Conservation (phyloP, 352 stramenopile species). For the Phytophthora pseudosyringae region DNA sequence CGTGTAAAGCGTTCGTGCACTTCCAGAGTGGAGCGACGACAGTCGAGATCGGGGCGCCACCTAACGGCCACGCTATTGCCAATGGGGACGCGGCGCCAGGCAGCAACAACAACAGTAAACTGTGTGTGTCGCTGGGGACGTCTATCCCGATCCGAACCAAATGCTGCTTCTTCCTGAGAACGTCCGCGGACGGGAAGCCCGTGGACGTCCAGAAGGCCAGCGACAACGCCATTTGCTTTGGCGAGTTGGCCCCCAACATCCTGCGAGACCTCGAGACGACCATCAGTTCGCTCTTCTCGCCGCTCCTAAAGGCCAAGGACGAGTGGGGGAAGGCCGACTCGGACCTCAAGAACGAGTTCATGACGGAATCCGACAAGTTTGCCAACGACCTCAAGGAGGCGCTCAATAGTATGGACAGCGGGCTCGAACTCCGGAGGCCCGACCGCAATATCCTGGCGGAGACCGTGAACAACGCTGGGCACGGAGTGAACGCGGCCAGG, state of each 20-base stretch:
- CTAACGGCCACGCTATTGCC: too few relatives aligned
- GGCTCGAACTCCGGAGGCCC: conserved; percentile 92
- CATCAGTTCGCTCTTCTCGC: conserved; percentile 89
- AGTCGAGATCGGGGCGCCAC: conserved; percentile 14
- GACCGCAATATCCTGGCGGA: conserved; percentile 81
- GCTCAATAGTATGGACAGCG: conserved; percentile 95
- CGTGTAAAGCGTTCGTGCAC: conserved; percentile 83
- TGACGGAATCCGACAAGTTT: conserved; percentile 96
- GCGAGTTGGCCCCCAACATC: conserved; percentile 87
- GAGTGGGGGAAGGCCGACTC: conserved; percentile 96
- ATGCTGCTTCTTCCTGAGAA: conserved; percentile 88
- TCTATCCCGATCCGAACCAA: conserved; percentile 78
- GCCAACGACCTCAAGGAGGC: conserved; percentile 94
- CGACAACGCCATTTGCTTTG: conserved; percentile 84
- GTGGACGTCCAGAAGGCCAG: conserved; percentile 77
- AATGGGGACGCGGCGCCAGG: conserved; percentile 1
- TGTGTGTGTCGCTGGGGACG: conserved; percentile 73
- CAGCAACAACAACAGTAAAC: conserved; percentile 51
- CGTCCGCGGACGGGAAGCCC: conserved; percentile 69
- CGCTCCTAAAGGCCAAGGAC: conserved; percentile 92
- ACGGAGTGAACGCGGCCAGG: conserved; percentile 47
- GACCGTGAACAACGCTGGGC: conserved; percentile 48
- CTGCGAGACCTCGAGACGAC: conserved; percentile 81
- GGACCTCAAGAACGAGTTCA: conserved; percentile 93
- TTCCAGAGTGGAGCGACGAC: conserved; percentile 37